These are phyloP conservation scores for Saccharomyces kudriavzevii DNA, from an alignment of 805 yeast genomes.

Conservation along the genomic window DNA sequence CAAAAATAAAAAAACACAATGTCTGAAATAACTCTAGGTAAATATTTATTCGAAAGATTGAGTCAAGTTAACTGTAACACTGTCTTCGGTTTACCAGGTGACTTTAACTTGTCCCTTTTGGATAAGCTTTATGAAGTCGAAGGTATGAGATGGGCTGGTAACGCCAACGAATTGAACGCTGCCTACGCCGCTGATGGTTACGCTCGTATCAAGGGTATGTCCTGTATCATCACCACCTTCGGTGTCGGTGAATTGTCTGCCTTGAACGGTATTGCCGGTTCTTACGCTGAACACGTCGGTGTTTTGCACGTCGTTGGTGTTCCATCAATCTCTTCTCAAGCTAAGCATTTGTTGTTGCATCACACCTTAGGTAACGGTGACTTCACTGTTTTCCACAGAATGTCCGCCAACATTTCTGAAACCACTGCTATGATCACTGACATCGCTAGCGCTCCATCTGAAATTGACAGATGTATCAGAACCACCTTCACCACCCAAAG, in stretches of 20 bases:
- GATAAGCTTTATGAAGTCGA: constrained; percentile 53
- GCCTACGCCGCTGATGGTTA: constrained; percentile 91
- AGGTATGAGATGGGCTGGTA: constrained; percentile 63
- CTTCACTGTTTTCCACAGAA: constrained; percentile 59
- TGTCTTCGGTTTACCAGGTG: constrained; percentile 71
- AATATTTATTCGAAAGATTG: constrained; percentile 54
- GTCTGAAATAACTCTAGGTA: constrained; percentile 43
- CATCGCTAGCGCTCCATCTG: constrained; percentile 48
- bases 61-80: constrained; percentile 44
- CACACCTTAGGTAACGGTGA: constrained; percentile 75
- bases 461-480: constrained; percentile 59
- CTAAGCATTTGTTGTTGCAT: constrained; percentile 50
- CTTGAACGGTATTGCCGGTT: constrained; percentile 73
- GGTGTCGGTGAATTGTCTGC: constrained; percentile 91
- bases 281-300: constrained; percentile 77
- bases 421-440: constrained; percentile 53
- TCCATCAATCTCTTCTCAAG: constrained; percentile 37
- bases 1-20: neutral
- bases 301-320: constrained; percentile 81
- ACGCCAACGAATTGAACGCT: constrained; percentile 82
- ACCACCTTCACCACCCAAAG: constrained; percentile 60
- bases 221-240: constrained; percentile 45
- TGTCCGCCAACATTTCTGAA: constrained; percentile 57
- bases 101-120: constrained; percentile 54
- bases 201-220: constrained; percentile 41